Conservation (phyloP, 345 rosid species). For the Syzygium grande region DNA sequence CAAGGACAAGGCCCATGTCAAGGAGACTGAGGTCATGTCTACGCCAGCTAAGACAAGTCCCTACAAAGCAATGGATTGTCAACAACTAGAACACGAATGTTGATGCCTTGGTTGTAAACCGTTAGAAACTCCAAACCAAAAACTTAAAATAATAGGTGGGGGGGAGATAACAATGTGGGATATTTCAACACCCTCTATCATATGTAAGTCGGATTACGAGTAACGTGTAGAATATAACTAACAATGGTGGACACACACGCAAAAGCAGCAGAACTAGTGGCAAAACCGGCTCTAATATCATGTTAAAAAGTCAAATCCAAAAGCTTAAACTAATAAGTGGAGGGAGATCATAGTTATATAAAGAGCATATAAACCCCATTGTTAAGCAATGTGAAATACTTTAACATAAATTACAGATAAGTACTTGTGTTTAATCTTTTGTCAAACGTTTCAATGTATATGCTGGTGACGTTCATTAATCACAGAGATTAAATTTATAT, state of each 20-base stretch:
- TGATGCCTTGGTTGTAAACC: background rate
- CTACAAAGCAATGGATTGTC: conserved; percentile 2
- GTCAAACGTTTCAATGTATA: too few relatives aligned
- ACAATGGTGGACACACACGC: background rate
- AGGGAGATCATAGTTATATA: background rate
- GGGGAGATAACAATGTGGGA: background rate
- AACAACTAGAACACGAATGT: background rate
- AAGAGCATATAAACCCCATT: background rate
- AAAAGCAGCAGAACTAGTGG: fast-evolving
- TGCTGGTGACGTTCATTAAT: background rate
- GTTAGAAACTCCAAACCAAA: background rate
- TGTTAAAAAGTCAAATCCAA: too few relatives aligned
- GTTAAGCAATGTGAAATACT: background rate
- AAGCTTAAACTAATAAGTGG: background rate
- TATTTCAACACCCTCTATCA: background rate
- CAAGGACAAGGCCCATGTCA: conserved; percentile 36
- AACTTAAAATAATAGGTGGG: background rate
- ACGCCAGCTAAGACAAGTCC: conserved; percentile 26
- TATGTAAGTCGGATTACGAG: background rate
- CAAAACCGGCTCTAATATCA: background rate
- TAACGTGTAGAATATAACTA: background rate
- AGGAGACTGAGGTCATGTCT: conserved; percentile 25
- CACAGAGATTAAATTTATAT: background rate
- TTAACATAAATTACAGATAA: background rate
- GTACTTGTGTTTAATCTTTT: background rate